Conservation (phyloP, 2,329 filamentous ascomycete genomes). For the Leptographium procerum region DNA sequence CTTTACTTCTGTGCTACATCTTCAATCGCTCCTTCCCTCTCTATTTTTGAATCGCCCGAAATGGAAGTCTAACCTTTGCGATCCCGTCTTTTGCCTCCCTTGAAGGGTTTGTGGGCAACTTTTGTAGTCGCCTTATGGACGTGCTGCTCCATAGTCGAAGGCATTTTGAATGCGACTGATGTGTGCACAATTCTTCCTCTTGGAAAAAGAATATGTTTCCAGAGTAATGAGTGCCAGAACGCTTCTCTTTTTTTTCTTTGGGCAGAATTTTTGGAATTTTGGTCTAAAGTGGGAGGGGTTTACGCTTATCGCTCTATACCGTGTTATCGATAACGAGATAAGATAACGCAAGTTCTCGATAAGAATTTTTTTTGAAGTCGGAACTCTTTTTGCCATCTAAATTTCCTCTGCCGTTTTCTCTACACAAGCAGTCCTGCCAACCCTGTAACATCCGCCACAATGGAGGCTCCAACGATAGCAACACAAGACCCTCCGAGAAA, state of each 20-base stretch:
- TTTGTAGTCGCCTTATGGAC: conserved; percentile 93
- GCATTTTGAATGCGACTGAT: conserved; percentile 1
- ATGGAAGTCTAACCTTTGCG: conserved; percentile 10
- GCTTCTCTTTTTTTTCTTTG: background rate
- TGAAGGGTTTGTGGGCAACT: conserved; percentile 77
- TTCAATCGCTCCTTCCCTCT: background rate
- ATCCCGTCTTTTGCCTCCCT: conserved; percentile 66
- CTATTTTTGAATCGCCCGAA: too few relatives aligned
- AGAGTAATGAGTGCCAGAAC: background rate
- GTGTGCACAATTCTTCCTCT: background rate
- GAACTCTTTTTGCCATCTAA: background rate
- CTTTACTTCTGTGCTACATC: background rate
- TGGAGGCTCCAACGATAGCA: background rate
- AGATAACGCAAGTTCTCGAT: background rate
- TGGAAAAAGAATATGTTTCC: background rate
- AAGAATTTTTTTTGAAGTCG: conserved; percentile 5
- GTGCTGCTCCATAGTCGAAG: conserved; percentile 44
- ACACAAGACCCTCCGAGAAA: background rate
- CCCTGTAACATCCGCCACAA: background rate
- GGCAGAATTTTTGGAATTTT: conserved; percentile 1
- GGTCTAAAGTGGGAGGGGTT: background rate
- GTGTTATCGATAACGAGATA: background rate
- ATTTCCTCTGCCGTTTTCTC: conserved; percentile 3
- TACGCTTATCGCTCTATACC: background rate
- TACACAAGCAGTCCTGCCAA: background rate